Conservation (phyloP, 2,329 filamentous ascomycete genomes). For the Xylariaceae sp. region DNA sequence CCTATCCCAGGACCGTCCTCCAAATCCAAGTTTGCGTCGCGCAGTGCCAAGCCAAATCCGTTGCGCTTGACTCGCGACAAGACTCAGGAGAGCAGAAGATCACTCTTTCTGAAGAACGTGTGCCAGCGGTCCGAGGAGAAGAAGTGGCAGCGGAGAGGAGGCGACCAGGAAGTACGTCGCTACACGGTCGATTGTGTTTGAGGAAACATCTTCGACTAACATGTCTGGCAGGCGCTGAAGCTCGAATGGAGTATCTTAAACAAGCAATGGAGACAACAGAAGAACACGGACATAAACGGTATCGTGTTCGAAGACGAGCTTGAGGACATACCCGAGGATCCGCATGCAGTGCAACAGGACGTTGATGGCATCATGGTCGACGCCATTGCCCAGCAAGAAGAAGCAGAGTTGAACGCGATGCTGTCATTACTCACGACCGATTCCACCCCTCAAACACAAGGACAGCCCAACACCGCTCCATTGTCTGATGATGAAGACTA, state of each 20-base stretch:
- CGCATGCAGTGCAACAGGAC: slow-evolving; percentile 27
- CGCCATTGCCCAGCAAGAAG: slow-evolving; percentile 45
- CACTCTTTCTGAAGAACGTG: slow-evolving; percentile 64
- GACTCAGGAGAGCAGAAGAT: slow-evolving; percentile 57
- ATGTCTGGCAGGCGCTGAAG: slow-evolving; percentile 33
- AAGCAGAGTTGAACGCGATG: slow-evolving; percentile 54
- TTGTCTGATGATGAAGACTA: slow-evolving; percentile 56
- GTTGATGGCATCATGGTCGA: slow-evolving; percentile 48
- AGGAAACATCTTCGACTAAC: slow-evolving; percentile 2
- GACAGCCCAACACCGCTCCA: slow-evolving; percentile 33
- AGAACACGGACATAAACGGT: slow-evolving; percentile 36
- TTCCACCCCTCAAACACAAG: slow-evolving; percentile 13
- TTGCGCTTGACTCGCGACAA: slow-evolving; percentile 56
- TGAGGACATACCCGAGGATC: slow-evolving; percentile 43
- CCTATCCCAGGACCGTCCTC: slow-evolving; percentile 28
- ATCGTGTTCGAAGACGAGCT: slow-evolving; percentile 47
- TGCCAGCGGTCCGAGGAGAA: slow-evolving; percentile 55
- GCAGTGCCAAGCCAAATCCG: slow-evolving; percentile 58
- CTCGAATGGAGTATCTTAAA: slow-evolving; percentile 40
- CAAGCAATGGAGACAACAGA: slow-evolving; percentile 35
- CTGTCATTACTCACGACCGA: slow-evolving; percentile 42
- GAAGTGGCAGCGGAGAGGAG: slow-evolving; percentile 55
- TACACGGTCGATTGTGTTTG: background rate
- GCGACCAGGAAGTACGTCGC: slow-evolving; percentile 52
- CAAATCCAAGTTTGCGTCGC: slow-evolving; percentile 45